Percentiles rank a stretch among this genome's conserved stretches.
These are phyloP conservation scores for Apodospora peruviana DNA, from an alignment of 495 filamentous ascomycete species.

Conservation along the genomic window DNA sequence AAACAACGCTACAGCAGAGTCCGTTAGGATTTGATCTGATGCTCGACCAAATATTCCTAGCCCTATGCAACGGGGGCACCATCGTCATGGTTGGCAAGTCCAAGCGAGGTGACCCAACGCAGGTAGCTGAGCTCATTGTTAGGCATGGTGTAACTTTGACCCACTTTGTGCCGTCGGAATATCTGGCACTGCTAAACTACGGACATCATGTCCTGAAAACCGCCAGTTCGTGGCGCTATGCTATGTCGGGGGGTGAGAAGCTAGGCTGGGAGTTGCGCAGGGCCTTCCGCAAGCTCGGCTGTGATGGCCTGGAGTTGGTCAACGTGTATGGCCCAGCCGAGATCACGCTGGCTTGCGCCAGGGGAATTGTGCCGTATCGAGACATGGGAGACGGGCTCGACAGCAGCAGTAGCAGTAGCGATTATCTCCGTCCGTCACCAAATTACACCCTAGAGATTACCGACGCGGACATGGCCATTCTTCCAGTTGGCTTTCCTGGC, in stretches of 20 bases:
- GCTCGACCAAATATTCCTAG: conserved; percentile 19
- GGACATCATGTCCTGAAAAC: neutral
- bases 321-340: conserved; percentile 33
- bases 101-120: conserved; percentile 15
- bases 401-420: neutral
- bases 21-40: conserved; percentile 27
- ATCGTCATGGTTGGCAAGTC: conserved; percentile 15
- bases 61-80: conserved; percentile 17
- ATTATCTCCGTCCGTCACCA: conserved; percentile 1
- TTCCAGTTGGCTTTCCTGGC: conserved; percentile 24
- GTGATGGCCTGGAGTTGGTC: no score
- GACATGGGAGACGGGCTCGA: neutral
- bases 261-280: conserved; percentile 1
- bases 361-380: neutral
- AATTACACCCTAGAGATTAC: conserved; percentile 34
- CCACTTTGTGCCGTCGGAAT: conserved; percentile 18
- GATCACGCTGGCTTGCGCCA: neutral
- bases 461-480: conserved; percentile 27
- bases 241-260: conserved; percentile 22
- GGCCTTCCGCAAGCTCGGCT: no score
- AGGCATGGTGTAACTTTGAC: conserved; percentile 22
- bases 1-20: conserved; percentile 27
- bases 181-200: conserved; percentile 12
- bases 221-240: conserved; percentile 15
- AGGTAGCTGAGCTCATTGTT: conserved; percentile 16